Percentiles rank a stretch among this genome's conserved stretches.
phyloP scores from a whole-genome alignment of 208 protist genomes.

The Naegleria gruberi region DNA sequence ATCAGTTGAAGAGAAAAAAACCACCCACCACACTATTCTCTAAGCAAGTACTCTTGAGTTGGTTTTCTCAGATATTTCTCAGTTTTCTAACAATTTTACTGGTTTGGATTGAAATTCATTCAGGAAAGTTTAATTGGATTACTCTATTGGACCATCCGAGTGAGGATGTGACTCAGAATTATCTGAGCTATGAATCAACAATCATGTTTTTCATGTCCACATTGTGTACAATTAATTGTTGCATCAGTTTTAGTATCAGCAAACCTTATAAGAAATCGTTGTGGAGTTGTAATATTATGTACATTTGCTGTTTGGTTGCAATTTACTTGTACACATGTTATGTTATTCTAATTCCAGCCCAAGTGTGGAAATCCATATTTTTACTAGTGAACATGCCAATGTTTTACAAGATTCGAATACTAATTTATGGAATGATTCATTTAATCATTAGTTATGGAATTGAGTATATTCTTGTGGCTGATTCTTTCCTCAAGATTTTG shows the following conservation, averaged over 20 bases:
- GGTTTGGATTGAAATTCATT: not conserved
- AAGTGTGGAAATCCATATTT: not conserved
- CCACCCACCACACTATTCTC: not conserved
- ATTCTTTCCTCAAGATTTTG: not conserved
- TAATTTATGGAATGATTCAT: not conserved
- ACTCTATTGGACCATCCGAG: not conserved
- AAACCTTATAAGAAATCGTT: not conserved
- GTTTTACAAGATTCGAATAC: not conserved
- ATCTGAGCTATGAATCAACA: not conserved
- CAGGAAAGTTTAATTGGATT: not conserved
- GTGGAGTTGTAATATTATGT: not conserved
- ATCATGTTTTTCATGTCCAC: not conserved
- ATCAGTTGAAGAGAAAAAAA: not conserved
- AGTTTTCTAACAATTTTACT: not conserved
- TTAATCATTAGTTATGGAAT: not conserved
- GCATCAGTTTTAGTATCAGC: not conserved
- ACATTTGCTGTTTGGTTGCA: not conserved
- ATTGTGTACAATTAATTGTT: not conserved
- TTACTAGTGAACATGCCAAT: not conserved
- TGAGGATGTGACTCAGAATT: not conserved
- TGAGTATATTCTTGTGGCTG: not conserved
- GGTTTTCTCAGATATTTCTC: not conserved
- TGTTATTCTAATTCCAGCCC: not conserved
- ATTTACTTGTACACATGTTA: not conserved
- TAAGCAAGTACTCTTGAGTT: not conserved